Evolutionary conservation across 2,329 filamentous ascomycete genomes (phyloP), one percentile per base, ranked within the genome.

Genomic region (Diplocarpon rosae): DNA sequence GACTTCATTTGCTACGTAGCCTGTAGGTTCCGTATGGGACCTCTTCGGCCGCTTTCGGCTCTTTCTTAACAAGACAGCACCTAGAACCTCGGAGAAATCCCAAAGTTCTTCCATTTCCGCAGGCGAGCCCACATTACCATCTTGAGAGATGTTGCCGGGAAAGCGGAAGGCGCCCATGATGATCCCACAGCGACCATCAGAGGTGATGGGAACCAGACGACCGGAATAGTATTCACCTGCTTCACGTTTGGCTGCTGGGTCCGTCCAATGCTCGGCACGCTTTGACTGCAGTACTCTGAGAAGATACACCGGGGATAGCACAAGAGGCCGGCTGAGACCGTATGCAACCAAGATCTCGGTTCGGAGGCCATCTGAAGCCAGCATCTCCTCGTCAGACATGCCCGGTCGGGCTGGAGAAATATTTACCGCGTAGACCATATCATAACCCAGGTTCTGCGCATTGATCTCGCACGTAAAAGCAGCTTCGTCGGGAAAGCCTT

Each of bases 381-480:
- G 24, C 32, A 55, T 46, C 39, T 52, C 51, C 15, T 55, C 37
- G 9, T 54, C 47, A 30, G 55, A 46, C 41, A 53, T 50, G 9
- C 47, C 36, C 7, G 48, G 33, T 42, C 47, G 37, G 42, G 42
- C 12, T 40, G 47, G 47, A 32, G 38, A 37, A 13, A 53, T 27
- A 29, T 52, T 46, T n/a, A 51, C 51, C 20, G 45, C 52, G 39
- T 62, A 62, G 11, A 60, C 48, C 31, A 61, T 51, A 48, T 62
- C 58, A 37, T 58, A 61, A 16, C 53, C 51, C 10, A 60, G 44
- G 6, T 38, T 53, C 20, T 53, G 51, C 12, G 57, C 57, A 37
- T 54, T 52, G 17, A 52, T 45, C 11, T 51, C 47, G 37, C 54
- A 58, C n/a, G 53, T 49, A 20, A 56, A 56, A 11, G 49, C 53